Evolutionary conservation across 257 asterid genomes (phyloP), one percentile per base, ranked within the genome.

Genomic region (Solanum chilense): DNA sequence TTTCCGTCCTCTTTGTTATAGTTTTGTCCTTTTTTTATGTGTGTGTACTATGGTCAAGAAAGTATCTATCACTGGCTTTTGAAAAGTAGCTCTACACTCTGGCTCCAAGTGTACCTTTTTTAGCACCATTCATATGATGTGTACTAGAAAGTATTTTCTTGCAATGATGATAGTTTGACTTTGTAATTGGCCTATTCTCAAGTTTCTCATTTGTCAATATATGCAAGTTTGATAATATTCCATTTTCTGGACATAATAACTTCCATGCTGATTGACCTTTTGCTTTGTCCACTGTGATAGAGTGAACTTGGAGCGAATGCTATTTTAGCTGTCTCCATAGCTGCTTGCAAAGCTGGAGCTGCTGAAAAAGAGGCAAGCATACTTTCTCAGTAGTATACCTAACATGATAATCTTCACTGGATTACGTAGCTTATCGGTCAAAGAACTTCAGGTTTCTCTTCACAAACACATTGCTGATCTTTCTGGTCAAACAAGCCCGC

Each of bases 261-360:
- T 81, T 81, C 42, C 85, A 31, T 81, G 45, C 35, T 52, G 27
- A 74, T 33, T 49, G 45, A 49, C 42, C 27, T 41, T 88, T 21
- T 78, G 25, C 27, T 11, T 41, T 87, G 35, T 89, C 62, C 86
- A 69, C 78, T 60, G 85, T 90, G 85, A 82, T 89, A 97, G 99
- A 93, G 98, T 80, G 99, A 97, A 86, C 97, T 97, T 89, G 99
- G 99, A 85, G 99, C 94, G 58, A 97, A 97, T 93, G 99, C 99
- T 84, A 91, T 96, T 92, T 89, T 97, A 86, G 99, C 99, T 25
- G 99, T 97, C 74, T 97, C 99, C 74, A 93, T 97, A 92, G 99
- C 99, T 77, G 98, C 99, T 89, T 96, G 99, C 94, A 96, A 93
- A 93, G 99, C 99, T 85, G 99, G 99, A 58, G 99, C 99, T 69